Base-by-base conservation (phyloP, 2,329 filamentous ascomycete genomes). In the Hypomyces perniciosus region DNA sequence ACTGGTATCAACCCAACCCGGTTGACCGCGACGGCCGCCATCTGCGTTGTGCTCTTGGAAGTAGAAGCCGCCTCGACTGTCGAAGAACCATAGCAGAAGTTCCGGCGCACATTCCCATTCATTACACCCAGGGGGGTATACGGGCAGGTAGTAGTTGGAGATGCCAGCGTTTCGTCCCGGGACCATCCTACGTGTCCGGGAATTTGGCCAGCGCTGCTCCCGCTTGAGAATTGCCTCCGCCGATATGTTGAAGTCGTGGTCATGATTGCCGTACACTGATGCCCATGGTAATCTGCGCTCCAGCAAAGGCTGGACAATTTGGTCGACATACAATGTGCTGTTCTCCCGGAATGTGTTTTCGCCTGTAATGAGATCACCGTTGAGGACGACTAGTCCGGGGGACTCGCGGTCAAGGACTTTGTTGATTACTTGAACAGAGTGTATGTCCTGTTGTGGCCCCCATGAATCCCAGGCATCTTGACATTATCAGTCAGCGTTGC, bases 191-290 rank as follows among this genome's bases (percentile, higher is more conserved):
- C 56, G 52, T 2, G 73, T 76, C 1, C 65, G 67, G 3, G 68
- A 61, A 45, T 73, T 71, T 2, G 61, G 60, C 61, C 66, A 73
- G 4, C 47, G 54, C 2, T 61, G 61, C 58, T 77, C 74, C 3
- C 72, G 69, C n/a, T 56, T 64, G 3, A 75, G 62, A n/a, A 77
- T 72, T 3, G 60, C 54, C 30, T 62, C 59, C 13, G 74, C 74
- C 0, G 76, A 78, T 7, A 85, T 65, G 54, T 85, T 84, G 60
- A 71, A 78, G 34, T 79, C 68, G 43, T 76, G 75, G 56, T 89
- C 85, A 58, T 89, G 85, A 51, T 88, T 88, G 0, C 85, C 85
- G 55, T 88, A 88, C 0, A 83, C 83, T 1, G 80, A 83, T 2
- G 83, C 84, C 79, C 83, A 89, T 0, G 73, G 72, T 0, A 85